These are phyloP conservation scores for Trametes cinnabarina DNA, from an alignment of 768 basidiomycete species.

Conservation along the genomic window DNA sequence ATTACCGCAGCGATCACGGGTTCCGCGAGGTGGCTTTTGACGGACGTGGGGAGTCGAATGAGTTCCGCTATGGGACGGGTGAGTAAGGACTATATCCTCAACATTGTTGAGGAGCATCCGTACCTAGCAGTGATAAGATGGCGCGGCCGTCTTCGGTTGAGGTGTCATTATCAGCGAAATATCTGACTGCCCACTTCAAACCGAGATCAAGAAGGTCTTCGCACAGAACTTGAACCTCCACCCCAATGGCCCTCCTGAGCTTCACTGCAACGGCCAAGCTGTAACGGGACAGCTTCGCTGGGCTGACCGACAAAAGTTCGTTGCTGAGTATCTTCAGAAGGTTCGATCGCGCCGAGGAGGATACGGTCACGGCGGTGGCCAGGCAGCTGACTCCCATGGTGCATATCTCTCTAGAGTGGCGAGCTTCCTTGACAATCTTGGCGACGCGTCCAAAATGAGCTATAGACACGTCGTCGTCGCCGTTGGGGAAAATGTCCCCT, in stretches of 20 bases:
- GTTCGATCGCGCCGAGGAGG: neutral
- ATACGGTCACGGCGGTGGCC: neutral
- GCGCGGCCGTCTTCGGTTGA: neutral
- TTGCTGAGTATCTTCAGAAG: conserved; percentile 3
- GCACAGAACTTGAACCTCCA: neutral
- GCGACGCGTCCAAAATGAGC: conserved; percentile 22
- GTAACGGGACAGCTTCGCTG: conserved; percentile 2
- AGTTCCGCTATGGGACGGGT: neutral
- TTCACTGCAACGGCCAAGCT: neutral
- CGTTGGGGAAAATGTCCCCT: neutral
- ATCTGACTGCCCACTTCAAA: conserved; percentile 21
- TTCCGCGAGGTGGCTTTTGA: conserved; percentile 65
- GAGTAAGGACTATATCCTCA: neutral
- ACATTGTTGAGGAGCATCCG: neutral
- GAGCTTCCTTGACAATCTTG: conserved; percentile 6
- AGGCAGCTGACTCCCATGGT: conserved; percentile 4
- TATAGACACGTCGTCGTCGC: neutral
- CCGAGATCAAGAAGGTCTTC: conserved; percentile 20
- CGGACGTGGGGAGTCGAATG: conserved; percentile 7
- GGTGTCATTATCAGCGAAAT: conserved; percentile 2
- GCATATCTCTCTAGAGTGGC: neutral
- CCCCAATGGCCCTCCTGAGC: neutral
- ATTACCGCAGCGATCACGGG: conserved; percentile 64
- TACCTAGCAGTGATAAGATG: conserved; percentile 5
- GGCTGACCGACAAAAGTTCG: neutral